phyloP scores from a whole-genome alignment of 1,284 basidiomycete species.

The Ganoderma lucidum region DNA sequence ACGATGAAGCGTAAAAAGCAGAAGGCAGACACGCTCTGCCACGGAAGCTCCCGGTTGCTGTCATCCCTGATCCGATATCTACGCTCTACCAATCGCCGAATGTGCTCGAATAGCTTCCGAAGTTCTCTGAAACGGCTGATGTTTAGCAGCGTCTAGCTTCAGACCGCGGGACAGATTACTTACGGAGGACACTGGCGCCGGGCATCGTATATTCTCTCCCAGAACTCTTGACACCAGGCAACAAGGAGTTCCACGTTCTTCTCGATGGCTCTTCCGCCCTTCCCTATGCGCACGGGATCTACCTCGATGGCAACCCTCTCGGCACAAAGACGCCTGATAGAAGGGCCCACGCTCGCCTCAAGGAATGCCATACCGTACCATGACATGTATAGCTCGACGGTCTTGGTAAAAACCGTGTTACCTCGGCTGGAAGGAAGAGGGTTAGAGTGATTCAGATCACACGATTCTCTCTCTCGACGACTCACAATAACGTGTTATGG shows the following conservation, averaged over 20 bases:
- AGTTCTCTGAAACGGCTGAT: slow-evolving; percentile 64
- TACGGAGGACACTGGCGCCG: slow-evolving; percentile 79
- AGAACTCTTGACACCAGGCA: slow-evolving; percentile 79
- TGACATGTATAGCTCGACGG: slow-evolving; percentile 79
- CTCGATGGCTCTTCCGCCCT: slow-evolving; percentile 66
- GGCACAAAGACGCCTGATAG: slow-evolving; percentile 70
- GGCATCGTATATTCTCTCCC: slow-evolving; percentile 80
- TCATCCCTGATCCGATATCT: slow-evolving; percentile 57
- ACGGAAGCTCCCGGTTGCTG: slow-evolving; percentile 64
- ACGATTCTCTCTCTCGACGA: slow-evolving; percentile 1
- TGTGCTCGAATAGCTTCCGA: slow-evolving; percentile 72
- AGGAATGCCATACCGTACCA: slow-evolving; percentile 80
- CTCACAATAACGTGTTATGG: slow-evolving; percentile 61
- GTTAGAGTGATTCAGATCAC: not conserved
- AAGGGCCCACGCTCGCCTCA: slow-evolving; percentile 76
- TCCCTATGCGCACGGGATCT: slow-evolving; percentile 71
- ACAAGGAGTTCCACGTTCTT: slow-evolving; percentile 75
- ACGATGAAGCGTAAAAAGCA: slow-evolving; percentile 87
- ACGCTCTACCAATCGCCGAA: slow-evolving; percentile 75
- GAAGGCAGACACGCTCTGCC: slow-evolving; percentile 87
- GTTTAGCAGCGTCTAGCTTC: not conserved
- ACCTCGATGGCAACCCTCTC: slow-evolving; percentile 83
- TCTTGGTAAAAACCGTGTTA: slow-evolving; percentile 83
- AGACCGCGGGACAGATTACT: slow-evolving; percentile 39
- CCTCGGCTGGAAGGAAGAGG: slow-evolving; percentile 54